Conservation (phyloP, 176 grass and related monocot genomes). For the Themeda triandra region DNA sequence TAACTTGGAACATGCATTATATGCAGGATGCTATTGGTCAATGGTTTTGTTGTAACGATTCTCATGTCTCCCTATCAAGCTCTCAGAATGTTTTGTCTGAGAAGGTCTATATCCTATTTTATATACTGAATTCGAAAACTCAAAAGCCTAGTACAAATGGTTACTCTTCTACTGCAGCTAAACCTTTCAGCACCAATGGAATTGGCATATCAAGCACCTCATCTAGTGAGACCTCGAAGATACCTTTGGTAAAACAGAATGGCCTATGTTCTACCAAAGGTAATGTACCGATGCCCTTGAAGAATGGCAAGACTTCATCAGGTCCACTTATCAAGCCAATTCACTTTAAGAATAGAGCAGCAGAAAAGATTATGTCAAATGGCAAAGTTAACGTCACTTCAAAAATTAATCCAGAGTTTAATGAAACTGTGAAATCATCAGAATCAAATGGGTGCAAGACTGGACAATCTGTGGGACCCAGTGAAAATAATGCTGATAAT, state of each 20-base stretch:
- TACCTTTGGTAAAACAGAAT: constrained; percentile 54
- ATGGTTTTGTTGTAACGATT: constrained; percentile 98
- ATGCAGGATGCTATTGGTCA: constrained; percentile 73
- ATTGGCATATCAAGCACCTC: constrained; percentile 34
- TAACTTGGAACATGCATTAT: constrained; percentile 27
- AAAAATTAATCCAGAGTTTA: constrained; percentile 41
- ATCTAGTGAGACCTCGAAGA: constrained; percentile 51
- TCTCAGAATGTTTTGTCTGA: constrained; percentile 88
- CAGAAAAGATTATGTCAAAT: constrained; percentile 53
- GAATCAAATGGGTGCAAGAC: constrained; percentile 11
- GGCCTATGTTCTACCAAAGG: constrained; percentile 48
- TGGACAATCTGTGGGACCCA: constrained; percentile 24
- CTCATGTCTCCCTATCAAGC: constrained; percentile 82
- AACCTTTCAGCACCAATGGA: constrained; percentile 68
- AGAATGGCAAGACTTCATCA: constrained; percentile 61
- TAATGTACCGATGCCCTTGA: constrained; percentile 22
- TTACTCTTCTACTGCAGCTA: constrained; percentile 57
- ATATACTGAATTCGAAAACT: constrained; percentile 66
- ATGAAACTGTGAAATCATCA: background rate
- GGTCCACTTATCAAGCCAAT: constrained; percentile 64
- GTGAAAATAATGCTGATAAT: constrained; percentile 18
- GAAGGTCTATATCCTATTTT: constrained; percentile 99
- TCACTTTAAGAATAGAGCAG: constrained; percentile 61
- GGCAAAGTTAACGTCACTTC: constrained; percentile 42
- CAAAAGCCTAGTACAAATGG: constrained; percentile 65